phyloP scores from a whole-genome alignment of 805 yeast genomes.

The Pichia occidentalis region DNA sequence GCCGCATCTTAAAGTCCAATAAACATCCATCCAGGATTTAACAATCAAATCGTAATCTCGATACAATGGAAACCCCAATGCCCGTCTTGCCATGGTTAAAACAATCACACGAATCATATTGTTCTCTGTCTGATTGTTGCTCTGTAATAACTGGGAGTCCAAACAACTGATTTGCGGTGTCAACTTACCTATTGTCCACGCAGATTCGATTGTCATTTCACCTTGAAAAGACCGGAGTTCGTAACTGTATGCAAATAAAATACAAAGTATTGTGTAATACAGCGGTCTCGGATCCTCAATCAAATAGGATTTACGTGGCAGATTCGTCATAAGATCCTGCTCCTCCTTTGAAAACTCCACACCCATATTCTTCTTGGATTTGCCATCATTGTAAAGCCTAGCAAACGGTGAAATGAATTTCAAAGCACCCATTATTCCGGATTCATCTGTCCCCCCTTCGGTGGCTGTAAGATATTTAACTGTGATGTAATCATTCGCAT shows the following conservation, averaged over 20 bases:
- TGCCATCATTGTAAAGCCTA: conserved; percentile 30
- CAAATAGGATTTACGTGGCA: conserved; percentile 60
- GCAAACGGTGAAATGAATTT: conserved; percentile 48
- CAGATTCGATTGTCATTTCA: conserved; percentile 73
- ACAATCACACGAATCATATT: conserved; percentile 46
- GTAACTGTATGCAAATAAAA: conserved; percentile 68
- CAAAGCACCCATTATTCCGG: conserved; percentile 34
- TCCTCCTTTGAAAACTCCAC: conserved; percentile 55
- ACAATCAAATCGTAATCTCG: conserved; percentile 56
- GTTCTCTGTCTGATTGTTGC: conserved; percentile 28
- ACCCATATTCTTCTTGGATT: conserved; percentile 30
- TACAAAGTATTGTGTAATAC: conserved; percentile 56
- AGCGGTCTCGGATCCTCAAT: conserved; percentile 49
- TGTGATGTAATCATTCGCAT: conserved; percentile 73
- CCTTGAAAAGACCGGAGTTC: conserved; percentile 71
- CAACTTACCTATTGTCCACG: conserved; percentile 89
- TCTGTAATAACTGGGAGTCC: conserved; percentile 49
- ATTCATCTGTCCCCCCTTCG: conserved; percentile 32
- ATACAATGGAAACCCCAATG: conserved; percentile 74
- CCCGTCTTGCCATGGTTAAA: conserved; percentile 60
- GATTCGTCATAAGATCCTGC: conserved; percentile 56
- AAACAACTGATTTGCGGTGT: conserved; percentile 71
- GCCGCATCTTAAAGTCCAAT: conserved; percentile 59
- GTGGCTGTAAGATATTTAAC: conserved; percentile 44
- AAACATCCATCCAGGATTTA: conserved; percentile 72